Evolutionary conservation across 345 rosid genomes (phyloP).

Genomic region (Aurinia saxatilis): DNA sequence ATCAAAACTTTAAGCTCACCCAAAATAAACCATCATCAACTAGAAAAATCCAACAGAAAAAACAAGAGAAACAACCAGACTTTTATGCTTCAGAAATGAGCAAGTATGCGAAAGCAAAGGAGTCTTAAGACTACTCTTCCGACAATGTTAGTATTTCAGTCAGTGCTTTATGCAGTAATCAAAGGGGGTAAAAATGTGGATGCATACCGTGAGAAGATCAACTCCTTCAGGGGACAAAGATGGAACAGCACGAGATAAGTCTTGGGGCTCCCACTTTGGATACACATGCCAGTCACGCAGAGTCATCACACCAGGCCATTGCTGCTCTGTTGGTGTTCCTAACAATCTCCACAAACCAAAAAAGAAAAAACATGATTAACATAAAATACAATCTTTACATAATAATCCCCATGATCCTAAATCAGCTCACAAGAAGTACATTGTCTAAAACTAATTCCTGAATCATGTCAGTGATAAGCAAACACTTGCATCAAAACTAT

Average conservation of each 20-base stretch:
- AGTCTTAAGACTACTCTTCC: neutral
- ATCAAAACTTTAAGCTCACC: neutral
- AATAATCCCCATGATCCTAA: neutral
- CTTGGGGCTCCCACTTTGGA: constrained; percentile 87
- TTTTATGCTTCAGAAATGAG: neutral
- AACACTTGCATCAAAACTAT: neutral
- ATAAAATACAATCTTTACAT: too few relatives aligned
- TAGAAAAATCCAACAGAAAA: neutral
- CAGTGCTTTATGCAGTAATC: neutral
- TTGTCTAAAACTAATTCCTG: neutral
- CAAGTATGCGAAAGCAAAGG: neutral
- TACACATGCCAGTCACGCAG: constrained; percentile 86
- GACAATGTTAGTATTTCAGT: neutral
- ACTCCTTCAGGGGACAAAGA: constrained; percentile 69
- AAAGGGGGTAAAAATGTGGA: neutral
- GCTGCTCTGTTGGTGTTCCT: constrained; percentile 28
- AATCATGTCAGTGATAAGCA: neutral
- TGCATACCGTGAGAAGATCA: constrained; percentile 72
- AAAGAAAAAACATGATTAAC: too few relatives aligned
- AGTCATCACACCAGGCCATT: constrained; percentile 26
- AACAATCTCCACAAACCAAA: too few relatives aligned
- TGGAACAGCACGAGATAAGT: constrained; percentile 68
- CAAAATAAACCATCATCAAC: neutral
- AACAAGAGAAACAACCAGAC: neutral
- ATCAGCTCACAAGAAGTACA: neutral